Evolutionary conservation across 192 early-diverging fungal species (phyloP).

Genomic region (Podila clonocystis): DNA sequence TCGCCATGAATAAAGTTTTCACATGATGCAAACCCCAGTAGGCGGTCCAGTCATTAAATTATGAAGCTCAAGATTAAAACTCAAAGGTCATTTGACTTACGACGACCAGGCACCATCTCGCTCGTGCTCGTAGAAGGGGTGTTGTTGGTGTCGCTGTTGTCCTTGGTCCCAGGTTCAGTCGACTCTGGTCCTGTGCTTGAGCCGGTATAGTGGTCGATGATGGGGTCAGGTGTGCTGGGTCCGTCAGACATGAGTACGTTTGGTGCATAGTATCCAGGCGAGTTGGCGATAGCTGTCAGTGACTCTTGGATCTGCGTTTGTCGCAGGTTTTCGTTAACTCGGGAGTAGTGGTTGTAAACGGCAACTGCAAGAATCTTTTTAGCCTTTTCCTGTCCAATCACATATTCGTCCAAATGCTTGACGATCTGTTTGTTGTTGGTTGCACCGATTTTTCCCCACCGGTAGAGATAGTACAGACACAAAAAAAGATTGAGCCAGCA

Average conservation of each 20-base stretch:
- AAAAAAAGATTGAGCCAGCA: not conserved
- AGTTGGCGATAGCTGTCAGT: slow-evolving; percentile 17
- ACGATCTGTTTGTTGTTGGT: slow-evolving; percentile 63
- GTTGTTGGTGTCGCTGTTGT: slow-evolving; percentile 1
- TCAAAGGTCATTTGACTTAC: slow-evolving; percentile 16
- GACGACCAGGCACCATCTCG: slow-evolving; percentile 28
- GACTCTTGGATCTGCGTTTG: slow-evolving; percentile 56
- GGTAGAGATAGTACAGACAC: not conserved
- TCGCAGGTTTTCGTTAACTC: slow-evolving; percentile 75
- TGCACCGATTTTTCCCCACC: too few relatives aligned
- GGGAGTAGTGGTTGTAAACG: slow-evolving; percentile 87
- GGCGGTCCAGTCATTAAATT: too few relatives aligned
- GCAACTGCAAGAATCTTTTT: slow-evolving; percentile 88
- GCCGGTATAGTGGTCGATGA: slow-evolving; percentile 37
- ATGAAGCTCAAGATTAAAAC: too few relatives aligned
- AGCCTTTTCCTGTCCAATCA: slow-evolving; percentile 86
- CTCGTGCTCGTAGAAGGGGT: not conserved
- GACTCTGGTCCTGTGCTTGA: slow-evolving; percentile 9
- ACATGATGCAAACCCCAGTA: slow-evolving; percentile 26
- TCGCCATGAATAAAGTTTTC: slow-evolving; percentile 19
- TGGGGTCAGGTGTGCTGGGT: slow-evolving; percentile 45
- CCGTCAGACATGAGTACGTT: slow-evolving; percentile 41
- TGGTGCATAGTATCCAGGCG: slow-evolving; percentile 26
- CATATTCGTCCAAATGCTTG: slow-evolving; percentile 84
- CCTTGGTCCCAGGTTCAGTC: not conserved